Base-by-base conservation (phyloP, 345 rosid species). In the Eutrema japonicum region DNA sequence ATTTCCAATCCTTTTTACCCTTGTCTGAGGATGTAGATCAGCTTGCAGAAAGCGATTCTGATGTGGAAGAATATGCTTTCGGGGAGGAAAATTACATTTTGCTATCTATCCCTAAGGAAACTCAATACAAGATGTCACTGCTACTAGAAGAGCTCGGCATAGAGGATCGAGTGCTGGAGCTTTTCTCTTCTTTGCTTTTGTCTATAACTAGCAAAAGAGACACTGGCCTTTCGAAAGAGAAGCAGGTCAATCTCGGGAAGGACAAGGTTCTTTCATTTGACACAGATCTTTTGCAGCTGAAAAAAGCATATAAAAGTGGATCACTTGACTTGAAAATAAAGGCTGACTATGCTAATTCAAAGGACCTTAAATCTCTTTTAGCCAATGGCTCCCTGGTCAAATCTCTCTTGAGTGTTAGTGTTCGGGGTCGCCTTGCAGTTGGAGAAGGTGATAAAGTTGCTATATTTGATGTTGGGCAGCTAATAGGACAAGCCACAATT, bases 401-500 rank as follows among this genome's bases (percentile, higher is more conserved):
- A 82, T 95, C 99, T 43, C 85, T 95, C 87, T 92, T 95, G 54
- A 92, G 96, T 80, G 96, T 92, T 56, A 88, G 87, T 80, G 80
- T 74, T 81, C 91, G 99, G 64, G 99, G 98, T 70, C 92, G 92
- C 80, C 96, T 95, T 73, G 99, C 96, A 77, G 99, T 95, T 80
- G 99, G 99, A 77, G 99, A 95, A 85, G 99, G 99, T 76, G 99
- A 95, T 81, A 95, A 88, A 86, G 99, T 95, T 77, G 87, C 98
- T 77, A 86, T 95, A 74, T 95, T 88, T 74, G 99, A 95, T 82
- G 92, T 81, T 82, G 96, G 92, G 61, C 96, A 88, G 84, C 80
- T 95, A 75, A 88, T 95, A 73, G 94, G 97, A 74, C 99, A 92
- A 81, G 88, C 96, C 76, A 84, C 96, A 60, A 74, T 84, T 76